Percentiles rank a stretch among this genome's conserved stretches.
Conservation (phyloP, 495 filamentous ascomycete genomes). For the Hapsidospora chrysogenum region DNA sequence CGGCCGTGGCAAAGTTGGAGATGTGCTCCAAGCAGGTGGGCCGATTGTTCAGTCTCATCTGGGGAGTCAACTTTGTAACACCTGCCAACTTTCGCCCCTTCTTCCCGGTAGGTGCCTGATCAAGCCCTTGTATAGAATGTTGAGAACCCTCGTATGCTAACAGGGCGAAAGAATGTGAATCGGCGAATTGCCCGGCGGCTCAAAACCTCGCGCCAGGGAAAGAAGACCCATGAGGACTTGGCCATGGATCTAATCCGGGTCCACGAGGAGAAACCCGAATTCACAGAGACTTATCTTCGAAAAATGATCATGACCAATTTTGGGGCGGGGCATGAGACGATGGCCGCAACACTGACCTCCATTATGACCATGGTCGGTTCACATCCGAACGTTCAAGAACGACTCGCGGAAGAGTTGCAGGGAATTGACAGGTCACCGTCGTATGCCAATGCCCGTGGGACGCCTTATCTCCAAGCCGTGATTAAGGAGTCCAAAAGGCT, state of each 20-base stretch:
- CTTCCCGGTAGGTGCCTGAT: conserved; percentile 14
- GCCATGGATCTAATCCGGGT: conserved; percentile 19
- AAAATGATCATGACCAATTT: conserved; percentile 31
- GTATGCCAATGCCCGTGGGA: not conserved
- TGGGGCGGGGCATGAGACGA: conserved; percentile 28
- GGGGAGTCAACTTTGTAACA: conserved; percentile 13
- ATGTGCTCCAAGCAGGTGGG: conserved; percentile 7
- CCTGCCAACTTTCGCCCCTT: conserved; percentile 17
- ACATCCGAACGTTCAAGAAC: conserved; percentile 8
- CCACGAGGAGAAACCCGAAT: conserved; percentile 13
- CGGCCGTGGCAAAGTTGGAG: conserved; percentile 5
- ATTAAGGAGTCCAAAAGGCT: conserved; percentile 48
- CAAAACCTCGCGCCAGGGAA: conserved; percentile 1
- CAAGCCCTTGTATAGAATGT: no score
- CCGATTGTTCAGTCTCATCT: conserved; percentile 9
- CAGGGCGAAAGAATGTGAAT: conserved; percentile 9
- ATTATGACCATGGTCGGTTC: conserved; percentile 17
- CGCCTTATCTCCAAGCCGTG: conserved; percentile 40
- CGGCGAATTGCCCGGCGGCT: conserved; percentile 13
- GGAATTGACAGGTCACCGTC: not conserved
- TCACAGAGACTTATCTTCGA: conserved; percentile 21
- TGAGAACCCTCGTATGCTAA: conserved; percentile 1
- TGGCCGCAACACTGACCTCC: conserved; percentile 25
- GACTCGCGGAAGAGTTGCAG: conserved; percentile 11
- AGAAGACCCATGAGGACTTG: conserved; percentile 9